These are phyloP conservation scores for Udeniomyces megalosporus DNA, from an alignment of 768 basidiomycete species.

Conservation along the genomic window DNA sequence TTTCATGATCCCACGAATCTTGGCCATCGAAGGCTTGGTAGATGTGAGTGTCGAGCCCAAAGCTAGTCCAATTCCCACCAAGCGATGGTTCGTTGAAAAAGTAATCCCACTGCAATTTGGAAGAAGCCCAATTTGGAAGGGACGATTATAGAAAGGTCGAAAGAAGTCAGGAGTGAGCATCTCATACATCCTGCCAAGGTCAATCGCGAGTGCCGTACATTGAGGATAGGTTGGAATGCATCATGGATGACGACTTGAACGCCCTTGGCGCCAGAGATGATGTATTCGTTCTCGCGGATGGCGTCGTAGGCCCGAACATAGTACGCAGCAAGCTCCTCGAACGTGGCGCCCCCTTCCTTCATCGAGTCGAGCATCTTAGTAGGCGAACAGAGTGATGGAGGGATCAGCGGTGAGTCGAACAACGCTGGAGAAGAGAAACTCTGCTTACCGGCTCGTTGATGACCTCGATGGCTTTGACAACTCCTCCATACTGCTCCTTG, in stretches of 20 bases:
- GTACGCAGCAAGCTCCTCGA: background rate
- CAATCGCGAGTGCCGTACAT: background rate
- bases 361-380: background rate
- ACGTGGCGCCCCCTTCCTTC: background rate
- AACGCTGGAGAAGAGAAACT: too few relatives aligned
- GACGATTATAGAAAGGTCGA: background rate
- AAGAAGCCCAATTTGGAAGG: background rate
- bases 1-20: background rate
- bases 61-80: slow-evolving; percentile 1
- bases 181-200: too few relatives aligned
- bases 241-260: slow-evolving; percentile 9
- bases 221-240: slow-evolving; percentile 6
- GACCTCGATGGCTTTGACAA: slow-evolving; percentile 13
- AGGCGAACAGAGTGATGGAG: background rate
- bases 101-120: slow-evolving; percentile 3
- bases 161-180: background rate
- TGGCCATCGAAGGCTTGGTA: slow-evolving; percentile 4
- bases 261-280: background rate
- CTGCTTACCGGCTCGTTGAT: slow-evolving; percentile 12
- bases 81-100: background rate
- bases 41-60: slow-evolving; percentile 11
- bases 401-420: background rate
- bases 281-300: background rate
- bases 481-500: background rate
- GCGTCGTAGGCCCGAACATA: slow-evolving; percentile 2